Evolutionary conservation across 371 early-diverging fungal genomes (phyloP).

Genomic region (Mortierella sp.): DNA sequence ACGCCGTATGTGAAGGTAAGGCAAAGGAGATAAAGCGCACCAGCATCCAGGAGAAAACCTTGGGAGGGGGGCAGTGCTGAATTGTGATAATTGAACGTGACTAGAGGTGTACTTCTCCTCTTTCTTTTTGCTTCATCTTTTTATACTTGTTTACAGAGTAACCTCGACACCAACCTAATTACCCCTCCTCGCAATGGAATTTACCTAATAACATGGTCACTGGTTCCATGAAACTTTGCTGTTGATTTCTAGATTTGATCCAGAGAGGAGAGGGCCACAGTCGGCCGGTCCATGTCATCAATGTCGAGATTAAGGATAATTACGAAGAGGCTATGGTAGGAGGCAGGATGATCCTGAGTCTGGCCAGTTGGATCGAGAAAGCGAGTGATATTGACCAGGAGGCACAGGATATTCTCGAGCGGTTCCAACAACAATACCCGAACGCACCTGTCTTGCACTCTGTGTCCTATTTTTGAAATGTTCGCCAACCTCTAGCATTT

Average conservation of each 20-base stretch:
- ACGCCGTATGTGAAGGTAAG: conserved; percentile 91
- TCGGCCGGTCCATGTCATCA: conserved; percentile 92
- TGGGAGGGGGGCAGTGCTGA: too few species aligned
- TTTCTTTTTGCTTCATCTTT: not conserved
- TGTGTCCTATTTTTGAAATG: conserved; percentile 40
- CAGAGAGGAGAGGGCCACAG: conserved; percentile 73
- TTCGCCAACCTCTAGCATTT: too few species aligned
- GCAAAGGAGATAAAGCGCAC: too few species aligned
- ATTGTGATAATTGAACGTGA: not conserved
- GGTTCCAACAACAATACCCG: conserved; percentile 70
- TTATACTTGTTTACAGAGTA: too few species aligned
- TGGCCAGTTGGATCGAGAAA: conserved; percentile 76
- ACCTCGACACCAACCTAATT: too few species aligned
- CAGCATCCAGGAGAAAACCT: too few species aligned
- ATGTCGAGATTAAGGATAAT: conserved; percentile 96
- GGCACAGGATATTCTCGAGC: conserved; percentile 83
- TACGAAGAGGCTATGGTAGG: conserved; percentile 90
- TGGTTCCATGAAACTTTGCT: not conserved
- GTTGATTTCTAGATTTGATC: conserved; percentile 66
- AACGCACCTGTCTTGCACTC: conserved; percentile 56
- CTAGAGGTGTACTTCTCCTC: too few species aligned
- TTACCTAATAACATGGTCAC: too few species aligned
- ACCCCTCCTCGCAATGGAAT: too few species aligned
- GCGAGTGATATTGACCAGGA: conserved; percentile 82
- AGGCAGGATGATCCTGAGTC: conserved; percentile 82